Evolutionary conservation across 495 filamentous ascomycete species (phyloP).

Genomic region (Aspergillus cavernicola): DNA sequence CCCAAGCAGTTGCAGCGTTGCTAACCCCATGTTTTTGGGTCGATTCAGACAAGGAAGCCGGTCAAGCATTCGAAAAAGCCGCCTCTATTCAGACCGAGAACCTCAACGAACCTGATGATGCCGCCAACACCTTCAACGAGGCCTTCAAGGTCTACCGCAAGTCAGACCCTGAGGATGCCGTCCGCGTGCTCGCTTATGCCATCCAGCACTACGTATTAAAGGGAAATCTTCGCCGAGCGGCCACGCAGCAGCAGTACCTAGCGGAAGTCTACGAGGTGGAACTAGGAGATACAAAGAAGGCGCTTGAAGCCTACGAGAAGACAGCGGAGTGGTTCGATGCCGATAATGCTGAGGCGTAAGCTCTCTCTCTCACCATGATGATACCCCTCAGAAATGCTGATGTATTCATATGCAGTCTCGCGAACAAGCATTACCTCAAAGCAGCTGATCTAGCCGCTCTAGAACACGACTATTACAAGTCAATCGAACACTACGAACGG

Average conservation of each 20-base stretch:
- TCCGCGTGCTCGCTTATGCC: conserved; percentile 66
- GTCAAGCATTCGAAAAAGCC: conserved; percentile 72
- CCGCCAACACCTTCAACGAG: conserved; percentile 71
- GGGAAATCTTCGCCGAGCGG: conserved; percentile 85
- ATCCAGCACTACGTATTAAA: conserved; percentile 76
- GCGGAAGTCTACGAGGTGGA: conserved; percentile 81
- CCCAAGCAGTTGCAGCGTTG: neutral
- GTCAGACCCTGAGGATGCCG: conserved; percentile 72
- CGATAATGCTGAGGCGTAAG: conserved; percentile 82
- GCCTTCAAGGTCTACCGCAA: conserved; percentile 87
- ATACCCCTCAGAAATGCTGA: neutral
- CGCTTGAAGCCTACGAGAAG: conserved; percentile 72
- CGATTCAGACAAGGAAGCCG: conserved; percentile 71
- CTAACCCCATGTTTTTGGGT: neutral
- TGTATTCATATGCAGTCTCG: conserved; percentile 49
- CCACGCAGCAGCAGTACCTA: conserved; percentile 79
- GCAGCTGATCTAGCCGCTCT: conserved; percentile 81
- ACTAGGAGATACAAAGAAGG: conserved; percentile 68
- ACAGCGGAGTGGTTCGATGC: conserved; percentile 70
- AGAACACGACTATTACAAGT: conserved; percentile 73
- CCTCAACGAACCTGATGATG: conserved; percentile 84
- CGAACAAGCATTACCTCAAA: conserved; percentile 88
- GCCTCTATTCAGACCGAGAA: conserved; percentile 70
- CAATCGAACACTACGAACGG: conserved; percentile 76
- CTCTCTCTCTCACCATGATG: neutral